Base-by-base conservation (phyloP, 306 rosid species). In the Prunus salicina region DNA sequence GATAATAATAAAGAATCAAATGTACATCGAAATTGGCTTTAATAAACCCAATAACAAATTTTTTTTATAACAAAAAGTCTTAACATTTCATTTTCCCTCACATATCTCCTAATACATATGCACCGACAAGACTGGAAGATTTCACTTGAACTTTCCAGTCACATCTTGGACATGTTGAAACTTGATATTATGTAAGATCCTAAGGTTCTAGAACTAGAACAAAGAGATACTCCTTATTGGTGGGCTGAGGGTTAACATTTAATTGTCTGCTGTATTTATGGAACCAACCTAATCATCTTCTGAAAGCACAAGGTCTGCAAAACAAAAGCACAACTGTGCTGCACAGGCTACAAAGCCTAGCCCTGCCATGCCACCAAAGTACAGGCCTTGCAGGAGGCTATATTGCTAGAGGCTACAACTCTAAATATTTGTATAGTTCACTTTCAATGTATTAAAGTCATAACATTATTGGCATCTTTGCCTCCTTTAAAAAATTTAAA, bases 401-500 rank as follows among this genome's bases (percentile, higher is more conserved):
- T 34, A 34, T 5, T 34, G 8, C 38, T 34, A 34, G 38, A 6
- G 38, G 38, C 65, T 22, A 53, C 65, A 18, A n/a, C 76, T 20
- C 14, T 24, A 18, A 28, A 12, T 61, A 62, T 18, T 41, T 16
- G 34, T 10, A 43, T 43, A 58, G 11, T 45, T 73, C 77, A 60
- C 68, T 60, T 24, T 60, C 77, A 45, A n/a, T 45, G 19, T 43
- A 73, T 73, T 73, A 43, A 73, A 60, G 77, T 16, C 77, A 16
- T 8, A 28, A 28, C 77, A 73, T 60, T 45, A 45, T 16, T 41
- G 20, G 47, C 18, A 5, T 18, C 41, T 3, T 16, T 58, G 43
- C 27, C 20, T 12, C 46, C 25, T 43, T 24, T 41, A 9, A 5
- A 18, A 32, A 6, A 27, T 3, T 24, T 24, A 0, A 27, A 27